These are phyloP conservation scores for Aegilops sharonensis DNA, from an alignment of 176 grass and related monocot genomes.

Conservation along the genomic window DNA sequence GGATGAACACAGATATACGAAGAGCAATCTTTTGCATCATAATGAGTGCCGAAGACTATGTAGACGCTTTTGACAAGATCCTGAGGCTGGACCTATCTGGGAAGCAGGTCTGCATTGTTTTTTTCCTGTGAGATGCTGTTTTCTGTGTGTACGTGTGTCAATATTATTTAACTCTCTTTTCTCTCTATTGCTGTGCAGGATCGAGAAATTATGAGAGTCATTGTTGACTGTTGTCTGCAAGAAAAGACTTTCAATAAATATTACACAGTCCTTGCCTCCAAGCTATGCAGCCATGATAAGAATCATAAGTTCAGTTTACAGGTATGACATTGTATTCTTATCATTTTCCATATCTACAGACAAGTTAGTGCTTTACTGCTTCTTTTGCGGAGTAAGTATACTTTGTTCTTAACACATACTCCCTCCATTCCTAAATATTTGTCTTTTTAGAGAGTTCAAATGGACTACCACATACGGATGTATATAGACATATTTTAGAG, in stretches of 20 bases:
- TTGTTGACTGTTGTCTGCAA: constrained; percentile 95
- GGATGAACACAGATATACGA: constrained; percentile 90
- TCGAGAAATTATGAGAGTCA: constrained; percentile 87
- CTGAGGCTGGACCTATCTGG: constrained; percentile 79
- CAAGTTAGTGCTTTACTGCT: not conserved
- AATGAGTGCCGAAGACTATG: constrained; percentile 87
- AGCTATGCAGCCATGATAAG: constrained; percentile 89
- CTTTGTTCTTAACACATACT: not conserved
- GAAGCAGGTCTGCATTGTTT: constrained; percentile 58
- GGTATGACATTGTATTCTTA: constrained; percentile 31
- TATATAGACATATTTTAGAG: too few relatives aligned
- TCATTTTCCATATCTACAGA: not conserved
- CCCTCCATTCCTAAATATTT: too few relatives aligned
- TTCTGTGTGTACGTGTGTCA: constrained; percentile 11
- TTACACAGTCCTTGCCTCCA: constrained; percentile 74
- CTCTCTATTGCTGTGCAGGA: constrained; percentile 45
- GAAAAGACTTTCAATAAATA: constrained; percentile 99
- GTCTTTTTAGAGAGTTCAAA: too few relatives aligned
- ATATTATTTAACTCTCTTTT: constrained; percentile 26
- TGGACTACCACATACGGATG: too few relatives aligned
- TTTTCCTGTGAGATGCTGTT: not conserved
- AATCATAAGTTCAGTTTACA: constrained; percentile 96
- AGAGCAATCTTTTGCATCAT: constrained; percentile 96
- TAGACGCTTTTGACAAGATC: constrained; percentile 98
- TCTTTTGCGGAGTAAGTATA: not conserved